Percentiles rank a stretch among this genome's conserved stretches.
Evolutionary conservation across 1,284 basidiomycete genomes (phyloP).

Genomic region (Sporisorium sorghi): DNA sequence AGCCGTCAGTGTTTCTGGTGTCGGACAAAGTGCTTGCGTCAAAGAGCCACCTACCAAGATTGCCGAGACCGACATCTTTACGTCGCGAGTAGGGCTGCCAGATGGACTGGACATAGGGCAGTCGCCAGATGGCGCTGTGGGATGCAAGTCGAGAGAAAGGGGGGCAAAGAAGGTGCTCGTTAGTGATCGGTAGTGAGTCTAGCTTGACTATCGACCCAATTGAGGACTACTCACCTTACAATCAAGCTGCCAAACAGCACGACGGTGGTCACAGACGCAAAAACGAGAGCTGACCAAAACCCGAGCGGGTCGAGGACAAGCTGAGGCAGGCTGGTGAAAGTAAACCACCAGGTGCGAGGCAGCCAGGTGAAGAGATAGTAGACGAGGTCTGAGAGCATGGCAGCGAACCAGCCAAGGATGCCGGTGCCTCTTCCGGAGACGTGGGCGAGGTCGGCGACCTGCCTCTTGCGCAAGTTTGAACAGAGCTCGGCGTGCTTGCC

Average conservation of each 20-base stretch:
- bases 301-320: slow-evolving; percentile 36
- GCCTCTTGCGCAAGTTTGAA: slow-evolving; percentile 29
- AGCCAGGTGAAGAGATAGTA: slow-evolving; percentile 38
- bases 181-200: neutral
- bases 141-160: neutral
- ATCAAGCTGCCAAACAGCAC: slow-evolving; percentile 23
- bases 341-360: slow-evolving; percentile 33
- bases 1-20: neutral
- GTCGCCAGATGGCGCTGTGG: slow-evolving; percentile 34
- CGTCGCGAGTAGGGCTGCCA: slow-evolving; percentile 23
- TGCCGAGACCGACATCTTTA: slow-evolving; percentile 35
- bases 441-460: slow-evolving; percentile 23
- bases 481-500: slow-evolving; percentile 34
- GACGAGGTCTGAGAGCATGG: slow-evolving; percentile 20
- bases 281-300: slow-evolving; percentile 16
- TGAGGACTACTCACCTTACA: slow-evolving; percentile 22
- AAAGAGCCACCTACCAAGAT: slow-evolving; percentile 19
- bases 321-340: slow-evolving; percentile 35
- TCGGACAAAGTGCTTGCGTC: too few relatives aligned
- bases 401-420: slow-evolving; percentile 20
- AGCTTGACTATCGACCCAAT: neutral
- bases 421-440: slow-evolving; percentile 26
- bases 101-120: slow-evolving; percentile 24
- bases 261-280: slow-evolving; percentile 26
- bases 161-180: neutral